Base-by-base conservation (phyloP, 805 yeast genomes). In the Candida ascalaphidarum region DNA sequence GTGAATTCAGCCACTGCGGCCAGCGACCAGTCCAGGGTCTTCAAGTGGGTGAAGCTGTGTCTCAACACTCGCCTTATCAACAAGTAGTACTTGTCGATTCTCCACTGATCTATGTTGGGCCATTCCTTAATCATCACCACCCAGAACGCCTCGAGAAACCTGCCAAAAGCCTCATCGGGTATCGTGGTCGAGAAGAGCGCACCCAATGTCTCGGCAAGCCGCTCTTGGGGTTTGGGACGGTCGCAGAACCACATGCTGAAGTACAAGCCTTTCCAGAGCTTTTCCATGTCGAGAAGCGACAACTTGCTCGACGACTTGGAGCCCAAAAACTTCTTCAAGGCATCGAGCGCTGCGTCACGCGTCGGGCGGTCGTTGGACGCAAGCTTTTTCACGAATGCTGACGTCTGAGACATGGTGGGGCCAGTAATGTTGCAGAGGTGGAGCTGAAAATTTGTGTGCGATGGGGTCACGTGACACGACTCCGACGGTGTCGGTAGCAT, bases 171-270 rank as follows among this genome's bases (percentile, higher is more conserved):
- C 4, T 48, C 50, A 4, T 40, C 38, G 1, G 73, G 62, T 11
- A 71, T 57, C 14, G 57, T 55, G 11, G 59, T 57, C 11, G 70
- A 60, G 35, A 62, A 74, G 15, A 58, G 67, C 52, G 55, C 62
- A 2, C 89, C 94, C 36, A 92, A 60, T 23, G 72, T 75, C 26
- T 67, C 70, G 2, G 95, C 94, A 21, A 92, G 61, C 34, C 77
- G 61, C 53, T 86, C 95, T 55, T 92, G 98, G 14, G 95, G 92
- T 43, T 81, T 68, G 16, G 96, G 95, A 48, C 88, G 74, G 53
- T 92, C 98, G 49, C 94, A 73, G 59, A 81, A 85, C 97, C 98
- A 92, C 95, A 92, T 84, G 8, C 95, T 74, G 49, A 68, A 92
- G 55, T 80, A 92, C 22, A 92, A 65, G n/a, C 97, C 98, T 56